Evolutionary conservation across 208 protist genomes (phyloP), one percentile per base, ranked within the genome.

Genomic region (Wallacemonas sp.): DNA sequence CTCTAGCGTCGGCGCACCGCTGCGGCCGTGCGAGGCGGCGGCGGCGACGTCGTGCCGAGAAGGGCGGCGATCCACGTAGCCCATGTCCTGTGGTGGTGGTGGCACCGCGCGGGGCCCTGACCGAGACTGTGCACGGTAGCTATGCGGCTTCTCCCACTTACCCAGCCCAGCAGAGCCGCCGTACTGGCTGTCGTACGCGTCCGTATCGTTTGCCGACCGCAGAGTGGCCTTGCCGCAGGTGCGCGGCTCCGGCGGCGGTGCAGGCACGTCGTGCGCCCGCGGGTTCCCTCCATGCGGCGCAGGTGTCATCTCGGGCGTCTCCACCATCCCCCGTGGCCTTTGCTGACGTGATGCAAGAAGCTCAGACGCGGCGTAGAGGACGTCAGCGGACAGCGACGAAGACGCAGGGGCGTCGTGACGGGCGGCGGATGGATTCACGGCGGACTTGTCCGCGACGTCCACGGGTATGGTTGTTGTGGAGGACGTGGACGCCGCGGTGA

Each of bases 1-100:
- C 19, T 74, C 73, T 29, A 86, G 53, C 21, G 79, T 86, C n/a
- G 83, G 77, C 46, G 72, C 71, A 68, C 67, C 50, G 36, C 73
- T 57, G 19, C 55, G 63, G 15, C 32, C 55, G 50, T 76, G 50
- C 21, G 29, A 21, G 42, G 6, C 26, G 44, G 27, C 37, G 36
- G 19, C 15, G 6, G 26, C 41, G 58, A 57, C n/a, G 45, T 45
- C 9, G 59, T 58, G 19, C 33, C 45, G 9, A 32, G 15, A 59
- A 52, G 17, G 41, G 33, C 50, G 50, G 9, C 33, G 15, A 37
- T 57, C 50, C 10, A 6, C 19, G 42, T 48, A 48, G 42, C 17
- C 19, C 42, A 12, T 5, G 9, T 6, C 42, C 19, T n/a, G 42
- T n/a, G 42, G 42, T 5, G 41, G 41, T 46, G 24, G 41, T 19